Evolutionary conservation across 345 rosid genomes (phyloP).

Genomic region (Eutrema yunnanense): DNA sequence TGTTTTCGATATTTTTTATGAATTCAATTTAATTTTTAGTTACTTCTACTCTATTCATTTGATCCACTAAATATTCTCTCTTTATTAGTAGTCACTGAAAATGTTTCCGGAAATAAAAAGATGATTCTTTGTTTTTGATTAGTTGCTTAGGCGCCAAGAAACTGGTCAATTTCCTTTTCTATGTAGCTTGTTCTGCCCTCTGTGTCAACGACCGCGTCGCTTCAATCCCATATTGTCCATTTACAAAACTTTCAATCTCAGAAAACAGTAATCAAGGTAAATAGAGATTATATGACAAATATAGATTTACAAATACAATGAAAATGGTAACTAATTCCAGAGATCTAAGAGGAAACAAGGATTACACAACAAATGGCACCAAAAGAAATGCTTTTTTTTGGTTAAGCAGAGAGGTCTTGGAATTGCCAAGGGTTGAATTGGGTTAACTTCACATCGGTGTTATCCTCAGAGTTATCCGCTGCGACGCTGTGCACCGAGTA

Average conservation of each 20-base stretch:
- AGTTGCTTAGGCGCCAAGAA: constrained; percentile 3
- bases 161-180: neutral
- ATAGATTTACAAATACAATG: neutral
- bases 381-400: neutral
- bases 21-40: neutral
- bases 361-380: neutral
- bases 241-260: neutral
- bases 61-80: neutral
- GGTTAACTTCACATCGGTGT: constrained; percentile 23
- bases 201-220: neutral
- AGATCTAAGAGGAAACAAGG: neutral
- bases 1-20: neutral
- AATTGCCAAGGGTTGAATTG: constrained; percentile 72
- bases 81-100: neutral
- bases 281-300: neutral
- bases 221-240: neutral
- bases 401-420: constrained; percentile 29
- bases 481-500: constrained; percentile 43
- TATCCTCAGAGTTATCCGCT: constrained; percentile 34
- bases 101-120: neutral
- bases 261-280: neutral
- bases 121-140: neutral
- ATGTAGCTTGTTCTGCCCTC: neutral
- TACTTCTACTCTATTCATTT: neutral
- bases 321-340: neutral